Base-by-base conservation (phyloP, 2,329 filamentous ascomycete genomes). In the Ophiosphaerella herpotricha region DNA sequence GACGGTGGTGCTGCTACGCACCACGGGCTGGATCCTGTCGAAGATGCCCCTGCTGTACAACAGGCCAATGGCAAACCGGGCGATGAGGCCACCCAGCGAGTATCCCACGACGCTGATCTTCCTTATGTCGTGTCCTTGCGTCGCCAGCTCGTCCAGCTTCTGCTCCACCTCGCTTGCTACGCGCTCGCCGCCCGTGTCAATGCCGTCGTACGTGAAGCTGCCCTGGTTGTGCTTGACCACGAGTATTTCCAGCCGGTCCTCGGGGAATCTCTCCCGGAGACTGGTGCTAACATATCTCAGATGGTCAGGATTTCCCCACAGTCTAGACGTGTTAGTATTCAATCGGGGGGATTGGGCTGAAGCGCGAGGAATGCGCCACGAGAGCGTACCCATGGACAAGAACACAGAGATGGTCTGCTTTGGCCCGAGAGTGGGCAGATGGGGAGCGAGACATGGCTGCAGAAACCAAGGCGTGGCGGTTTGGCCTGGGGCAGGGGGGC, bases 71-170 rank as follows among this genome's bases (percentile, higher is more conserved):
- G 90, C 88, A 76, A 96, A 97, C 52, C 93, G 83, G 8, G 90
- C 86, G 4, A 97, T 85, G 6, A 97, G 78, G 0, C 93, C 93
- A 39, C 93, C 93, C 1, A 97, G 80, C 0, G 91, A 96, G 72
- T 97, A 97, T 34, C 93, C 93, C 37, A 93, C 82, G 35, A 97
- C 79, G 70, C 91, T 96, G 57, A 97, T 78, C 74, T 91, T 95
- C 40, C 77, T 86, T 64, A 97, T 88, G 36, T 83, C 81, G 59
- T 87, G 84, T 18, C 91, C 92, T 24, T 80, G 77, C 36, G 76
- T 75, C 41, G 82, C 80, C 29, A 85, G 62, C 26, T 77, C 73
- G 23, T 78, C 74, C 24, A 88, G 72, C 16, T 77, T 78, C 42
- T 84, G 76, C 64, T 88, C 86, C 32, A 89, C 79, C 63, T 89